Conservation (phyloP, 2,329 filamentous ascomycete species). For the Penicillium sp. region DNA sequence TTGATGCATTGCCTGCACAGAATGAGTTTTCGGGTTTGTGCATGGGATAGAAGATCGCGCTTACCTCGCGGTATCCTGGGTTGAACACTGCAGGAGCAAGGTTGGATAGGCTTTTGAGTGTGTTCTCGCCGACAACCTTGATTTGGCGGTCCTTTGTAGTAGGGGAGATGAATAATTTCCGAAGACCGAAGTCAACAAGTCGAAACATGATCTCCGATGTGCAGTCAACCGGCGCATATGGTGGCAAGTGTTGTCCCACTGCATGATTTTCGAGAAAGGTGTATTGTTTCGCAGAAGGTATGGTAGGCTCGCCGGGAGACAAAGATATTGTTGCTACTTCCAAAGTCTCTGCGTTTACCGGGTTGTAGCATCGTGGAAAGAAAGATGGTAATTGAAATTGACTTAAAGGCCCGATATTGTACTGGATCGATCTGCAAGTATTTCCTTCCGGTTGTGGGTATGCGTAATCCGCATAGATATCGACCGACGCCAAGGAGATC, state of each 20-base stretch:
- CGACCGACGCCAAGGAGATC: slow-evolving; percentile 21
- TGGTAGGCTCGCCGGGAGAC: background rate
- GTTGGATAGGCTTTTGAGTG: slow-evolving; percentile 19
- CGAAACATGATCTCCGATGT: slow-evolving; percentile 6
- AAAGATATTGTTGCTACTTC: background rate
- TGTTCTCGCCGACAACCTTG: background rate
- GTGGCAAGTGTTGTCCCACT: background rate
- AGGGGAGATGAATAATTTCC: slow-evolving; percentile 15
- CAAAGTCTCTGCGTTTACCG: background rate
- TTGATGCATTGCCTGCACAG: slow-evolving; percentile 35
- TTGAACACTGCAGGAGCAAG: slow-evolving; percentile 33
- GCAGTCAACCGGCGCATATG: background rate
- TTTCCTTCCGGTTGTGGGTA: background rate
- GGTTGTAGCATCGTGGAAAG: background rate
- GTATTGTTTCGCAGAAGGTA: background rate
- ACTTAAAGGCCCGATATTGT: background rate
- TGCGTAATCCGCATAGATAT: slow-evolving; percentile 20
- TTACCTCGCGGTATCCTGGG: slow-evolving; percentile 32
- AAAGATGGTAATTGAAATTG: background rate
- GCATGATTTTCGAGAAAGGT: background rate
- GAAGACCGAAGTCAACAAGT: slow-evolving; percentile 30
- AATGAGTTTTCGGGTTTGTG: background rate
- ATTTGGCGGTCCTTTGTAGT: slow-evolving; percentile 2
- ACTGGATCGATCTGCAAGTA: background rate
- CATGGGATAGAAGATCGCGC: background rate